Evolutionary conservation across 176 grass and related monocot species (phyloP).

Genomic region (Dactylis glomerata): DNA sequence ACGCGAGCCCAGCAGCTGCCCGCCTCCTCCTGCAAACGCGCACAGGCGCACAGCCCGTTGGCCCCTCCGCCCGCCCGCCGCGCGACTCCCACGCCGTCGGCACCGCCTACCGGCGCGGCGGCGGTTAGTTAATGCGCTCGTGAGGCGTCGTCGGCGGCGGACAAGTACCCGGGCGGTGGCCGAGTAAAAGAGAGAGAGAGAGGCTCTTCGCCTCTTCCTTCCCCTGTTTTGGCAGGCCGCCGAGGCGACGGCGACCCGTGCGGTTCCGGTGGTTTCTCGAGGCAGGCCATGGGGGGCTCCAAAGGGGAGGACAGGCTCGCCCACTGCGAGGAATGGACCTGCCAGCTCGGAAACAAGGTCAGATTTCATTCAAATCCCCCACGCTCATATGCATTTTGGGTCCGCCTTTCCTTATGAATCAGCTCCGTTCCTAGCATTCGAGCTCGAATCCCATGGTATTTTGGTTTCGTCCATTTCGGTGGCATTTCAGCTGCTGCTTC

Average conservation of each 20-base stretch:
- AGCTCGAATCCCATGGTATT: background rate
- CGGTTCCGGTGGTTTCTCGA: background rate
- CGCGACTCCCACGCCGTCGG: background rate
- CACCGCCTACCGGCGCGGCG: background rate
- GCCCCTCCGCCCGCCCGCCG: background rate
- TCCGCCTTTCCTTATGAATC: background rate
- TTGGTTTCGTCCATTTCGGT: background rate
- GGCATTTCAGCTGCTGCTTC: background rate
- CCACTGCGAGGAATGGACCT: conserved; percentile 47
- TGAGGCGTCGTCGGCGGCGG: conserved; percentile 28
- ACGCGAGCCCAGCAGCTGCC: background rate
- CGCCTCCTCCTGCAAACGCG: background rate
- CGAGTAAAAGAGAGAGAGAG: conserved; percentile 18
- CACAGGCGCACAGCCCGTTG: background rate
- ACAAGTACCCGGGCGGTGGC: background rate
- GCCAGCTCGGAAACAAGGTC: conserved; percentile 44
- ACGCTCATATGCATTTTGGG: background rate
- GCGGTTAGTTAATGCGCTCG: conserved; percentile 32
- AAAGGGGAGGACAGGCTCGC: conserved; percentile 29
- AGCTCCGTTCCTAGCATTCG: background rate
- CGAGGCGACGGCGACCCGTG: no score
- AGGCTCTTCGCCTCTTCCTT: background rate
- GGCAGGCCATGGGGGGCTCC: conserved; percentile 37
- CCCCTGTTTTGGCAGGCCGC: no score
- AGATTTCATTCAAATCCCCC: background rate